Evolutionary conservation across 768 basidiomycete genomes (phyloP).

Genomic region (Lactarius sanguifluus): DNA sequence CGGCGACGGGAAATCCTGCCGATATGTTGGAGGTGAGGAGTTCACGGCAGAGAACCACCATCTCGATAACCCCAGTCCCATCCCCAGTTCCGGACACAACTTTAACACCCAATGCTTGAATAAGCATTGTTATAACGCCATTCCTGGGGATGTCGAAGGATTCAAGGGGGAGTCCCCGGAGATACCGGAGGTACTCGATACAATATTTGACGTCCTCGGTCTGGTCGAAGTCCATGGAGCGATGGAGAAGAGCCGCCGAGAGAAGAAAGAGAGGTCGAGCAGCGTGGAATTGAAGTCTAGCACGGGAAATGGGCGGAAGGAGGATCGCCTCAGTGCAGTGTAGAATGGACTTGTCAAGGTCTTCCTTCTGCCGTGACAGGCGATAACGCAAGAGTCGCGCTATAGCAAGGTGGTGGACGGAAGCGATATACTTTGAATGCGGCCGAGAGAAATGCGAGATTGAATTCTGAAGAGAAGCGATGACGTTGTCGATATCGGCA

Average conservation of each 20-base stretch:
- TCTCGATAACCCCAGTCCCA: not conserved
- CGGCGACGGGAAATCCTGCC: not conserved
- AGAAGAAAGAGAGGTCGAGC: not conserved
- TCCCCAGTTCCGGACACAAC: not conserved
- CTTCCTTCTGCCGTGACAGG: not conserved
- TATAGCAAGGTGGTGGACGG: not conserved
- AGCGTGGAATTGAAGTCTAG: not conserved
- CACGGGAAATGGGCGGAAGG: not conserved
- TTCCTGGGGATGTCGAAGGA: not conserved
- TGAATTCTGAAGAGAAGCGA: not conserved
- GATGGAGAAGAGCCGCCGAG: not conserved
- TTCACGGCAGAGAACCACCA: not conserved
- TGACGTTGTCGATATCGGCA: not conserved
- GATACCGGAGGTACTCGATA: not conserved
- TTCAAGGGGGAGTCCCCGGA: not conserved
- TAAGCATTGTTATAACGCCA: not conserved
- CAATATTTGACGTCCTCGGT: not conserved
- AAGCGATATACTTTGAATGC: not conserved
- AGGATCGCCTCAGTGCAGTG: not conserved
- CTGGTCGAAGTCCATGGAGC: not conserved
- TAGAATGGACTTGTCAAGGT: not conserved
- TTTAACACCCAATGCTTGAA: not conserved
- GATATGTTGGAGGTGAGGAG: not conserved
- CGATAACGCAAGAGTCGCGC: not conserved
- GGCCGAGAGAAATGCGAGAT: not conserved